Evolutionary conservation across 2,329 filamentous ascomycete species (phyloP).

Genomic region (Aspergillus costaricaensis): DNA sequence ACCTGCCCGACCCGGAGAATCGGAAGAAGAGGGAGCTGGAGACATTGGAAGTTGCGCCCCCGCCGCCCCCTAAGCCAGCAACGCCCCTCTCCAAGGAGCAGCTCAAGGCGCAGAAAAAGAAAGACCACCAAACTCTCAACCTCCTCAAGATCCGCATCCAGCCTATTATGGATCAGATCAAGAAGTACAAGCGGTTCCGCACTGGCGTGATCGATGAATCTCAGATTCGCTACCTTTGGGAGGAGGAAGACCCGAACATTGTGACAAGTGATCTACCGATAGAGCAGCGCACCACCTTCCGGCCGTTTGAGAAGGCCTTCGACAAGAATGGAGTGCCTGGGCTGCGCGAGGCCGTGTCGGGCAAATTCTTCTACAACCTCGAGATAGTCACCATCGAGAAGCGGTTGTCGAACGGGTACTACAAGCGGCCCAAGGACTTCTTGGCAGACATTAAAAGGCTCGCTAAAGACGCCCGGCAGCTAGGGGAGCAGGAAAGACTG

Average conservation of each 20-base stretch:
- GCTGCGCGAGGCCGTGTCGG: conserved; percentile 70
- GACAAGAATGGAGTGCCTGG: conserved; percentile 79
- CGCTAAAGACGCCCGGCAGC: conserved; percentile 78
- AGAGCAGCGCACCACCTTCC: conserved; percentile 59
- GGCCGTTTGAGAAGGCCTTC: conserved; percentile 76
- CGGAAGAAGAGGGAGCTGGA: conserved; percentile 85
- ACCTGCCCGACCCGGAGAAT: conserved; percentile 84
- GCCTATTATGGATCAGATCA: conserved; percentile 96
- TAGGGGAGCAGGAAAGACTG: conserved; percentile 78
- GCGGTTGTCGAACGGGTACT: conserved; percentile 94
- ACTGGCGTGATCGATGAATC: conserved; percentile 73
- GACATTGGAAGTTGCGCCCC: conserved; percentile 71
- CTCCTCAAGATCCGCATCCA: conserved; percentile 85
- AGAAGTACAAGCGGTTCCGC: conserved; percentile 88
- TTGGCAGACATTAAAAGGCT: conserved; percentile 81
- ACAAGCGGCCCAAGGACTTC: conserved; percentile 87
- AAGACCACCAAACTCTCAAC: conserved; percentile 82
- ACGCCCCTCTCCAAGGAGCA: conserved; percentile 73
- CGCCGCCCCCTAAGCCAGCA: conserved; percentile 64
- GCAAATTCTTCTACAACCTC: conserved; percentile 92
- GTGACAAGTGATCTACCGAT: conserved; percentile 62
- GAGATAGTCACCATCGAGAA: conserved; percentile 93
- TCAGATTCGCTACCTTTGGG: conserved; percentile 77
- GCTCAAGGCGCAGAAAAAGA: conserved; percentile 74
- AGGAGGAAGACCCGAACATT: conserved; percentile 73